Percentiles rank a stretch among this genome's conserved stretches.
These are phyloP conservation scores for Aciculoconidium aculeatum DNA, from an alignment of 805 yeast genomes.

Conservation along the genomic window DNA sequence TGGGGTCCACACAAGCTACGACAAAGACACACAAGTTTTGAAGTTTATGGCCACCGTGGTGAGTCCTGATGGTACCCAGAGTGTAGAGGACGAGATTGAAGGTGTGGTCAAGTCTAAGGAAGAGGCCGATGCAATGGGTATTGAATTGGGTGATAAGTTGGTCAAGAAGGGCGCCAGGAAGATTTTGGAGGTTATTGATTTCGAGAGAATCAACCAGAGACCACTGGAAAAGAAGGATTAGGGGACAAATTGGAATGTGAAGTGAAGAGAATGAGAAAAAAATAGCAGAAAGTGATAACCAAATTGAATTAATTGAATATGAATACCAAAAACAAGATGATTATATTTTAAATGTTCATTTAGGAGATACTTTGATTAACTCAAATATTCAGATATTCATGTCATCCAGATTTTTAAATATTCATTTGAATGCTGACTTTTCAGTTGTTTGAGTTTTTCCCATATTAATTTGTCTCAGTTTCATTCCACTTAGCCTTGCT, in stretches of 20 bases:
- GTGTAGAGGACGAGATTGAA: conserved; percentile 51
- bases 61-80: conserved; percentile 72
- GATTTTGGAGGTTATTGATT: conserved; percentile 76
- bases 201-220: conserved; percentile 48
- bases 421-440: too few species aligned
- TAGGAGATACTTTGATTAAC: too few species aligned
- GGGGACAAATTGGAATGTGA: not conserved
- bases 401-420: too few species aligned
- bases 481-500: too few species aligned
- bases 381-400: too few species aligned
- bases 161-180: conserved; percentile 73
- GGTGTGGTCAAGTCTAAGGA: conserved; percentile 34
- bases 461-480: too few species aligned
- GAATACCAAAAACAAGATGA: too few species aligned
- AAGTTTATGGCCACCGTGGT: conserved; percentile 68
- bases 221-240: conserved; percentile 17
- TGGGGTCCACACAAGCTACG: conserved; percentile 69
- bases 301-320: too few species aligned
- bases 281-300: too few species aligned
- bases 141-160: conserved; percentile 58
- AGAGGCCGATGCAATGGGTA: conserved; percentile 72
- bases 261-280: not conserved
- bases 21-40: conserved; percentile 38
- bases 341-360: too few species aligned
- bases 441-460: too few species aligned